Conservation (phyloP, 306 rosid genomes). For the Cotoneaster glaucophyllus region DNA sequence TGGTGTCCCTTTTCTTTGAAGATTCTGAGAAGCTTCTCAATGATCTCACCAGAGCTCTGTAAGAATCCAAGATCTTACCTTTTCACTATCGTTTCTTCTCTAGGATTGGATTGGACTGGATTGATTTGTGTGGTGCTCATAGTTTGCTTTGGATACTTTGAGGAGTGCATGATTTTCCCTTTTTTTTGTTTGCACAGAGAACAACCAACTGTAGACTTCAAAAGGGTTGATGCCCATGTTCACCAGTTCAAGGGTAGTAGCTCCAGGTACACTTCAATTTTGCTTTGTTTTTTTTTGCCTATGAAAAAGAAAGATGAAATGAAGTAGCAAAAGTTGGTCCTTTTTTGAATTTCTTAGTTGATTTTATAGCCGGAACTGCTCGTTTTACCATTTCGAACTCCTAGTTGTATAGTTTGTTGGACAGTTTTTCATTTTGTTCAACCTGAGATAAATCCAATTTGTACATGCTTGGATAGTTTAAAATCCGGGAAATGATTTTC, state of each 20-base stretch:
- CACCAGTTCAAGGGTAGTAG: constrained; percentile 98
- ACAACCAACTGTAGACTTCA: constrained; percentile 70
- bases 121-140: background rate
- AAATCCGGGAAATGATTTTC: background rate
- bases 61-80: constrained; percentile 22
- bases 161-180: constrained; percentile 2
- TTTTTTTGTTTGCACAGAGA: constrained; percentile 39
- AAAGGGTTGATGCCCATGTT: constrained; percentile 85
- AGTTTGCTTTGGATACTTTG: constrained; percentile 7
- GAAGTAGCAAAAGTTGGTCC: background rate
- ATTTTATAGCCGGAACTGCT: background rate
- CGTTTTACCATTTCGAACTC: background rate
- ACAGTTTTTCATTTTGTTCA: background rate
- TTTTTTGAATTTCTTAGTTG: background rate
- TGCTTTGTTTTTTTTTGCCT: background rate
- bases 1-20: constrained; percentile 85
- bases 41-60: constrained; percentile 80
- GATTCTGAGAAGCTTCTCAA: constrained; percentile 94
- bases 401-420: background rate
- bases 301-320: background rate
- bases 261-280: constrained; percentile 58
- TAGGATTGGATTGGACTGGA: background rate
- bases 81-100: background rate
- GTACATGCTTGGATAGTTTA: background rate
- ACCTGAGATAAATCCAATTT: background rate